Conservation (phyloP, 148 eudicot species). For the Chenopodium quinoa region DNA sequence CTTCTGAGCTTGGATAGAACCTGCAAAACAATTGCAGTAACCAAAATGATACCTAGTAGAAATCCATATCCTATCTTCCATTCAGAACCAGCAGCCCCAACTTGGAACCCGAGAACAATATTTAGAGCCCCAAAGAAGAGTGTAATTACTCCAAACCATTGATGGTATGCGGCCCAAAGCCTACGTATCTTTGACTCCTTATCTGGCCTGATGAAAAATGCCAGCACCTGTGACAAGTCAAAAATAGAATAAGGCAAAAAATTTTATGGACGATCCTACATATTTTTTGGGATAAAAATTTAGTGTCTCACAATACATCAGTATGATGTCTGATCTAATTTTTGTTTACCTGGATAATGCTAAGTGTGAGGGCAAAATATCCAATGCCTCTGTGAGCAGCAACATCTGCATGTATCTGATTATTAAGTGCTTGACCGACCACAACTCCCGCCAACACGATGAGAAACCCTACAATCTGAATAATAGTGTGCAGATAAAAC, state of each 20-base stretch:
- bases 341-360: slow-evolving; percentile 66
- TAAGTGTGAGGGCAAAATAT: slow-evolving; percentile 61
- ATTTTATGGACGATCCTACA: neutral
- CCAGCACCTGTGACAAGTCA: slow-evolving; percentile 51
- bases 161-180: slow-evolving; percentile 82
- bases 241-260: neutral
- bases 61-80: slow-evolving; percentile 93
- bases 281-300: too few species aligned
- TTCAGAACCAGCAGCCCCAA: slow-evolving; percentile 54
- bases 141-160: slow-evolving; percentile 64
- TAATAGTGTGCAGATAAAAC: slow-evolving; percentile 72
- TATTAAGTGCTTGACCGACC: slow-evolving; percentile 68
- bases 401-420: slow-evolving; percentile 45
- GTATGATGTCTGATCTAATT: too few species aligned
- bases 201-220: slow-evolving; percentile 75
- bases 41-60: slow-evolving; percentile 45
- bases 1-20: slow-evolving; percentile 51
- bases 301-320: too few species aligned
- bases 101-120: slow-evolving; percentile 70
- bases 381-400: slow-evolving; percentile 89
- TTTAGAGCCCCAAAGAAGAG: slow-evolving; percentile 81
- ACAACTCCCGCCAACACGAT: slow-evolving; percentile 63
- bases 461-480: slow-evolving; percentile 79
- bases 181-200: slow-evolving; percentile 68
- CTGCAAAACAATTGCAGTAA: slow-evolving; percentile 57